Evolutionary conservation across 495 filamentous ascomycete species (phyloP).

Genomic region (Pyrenula massariospora): DNA sequence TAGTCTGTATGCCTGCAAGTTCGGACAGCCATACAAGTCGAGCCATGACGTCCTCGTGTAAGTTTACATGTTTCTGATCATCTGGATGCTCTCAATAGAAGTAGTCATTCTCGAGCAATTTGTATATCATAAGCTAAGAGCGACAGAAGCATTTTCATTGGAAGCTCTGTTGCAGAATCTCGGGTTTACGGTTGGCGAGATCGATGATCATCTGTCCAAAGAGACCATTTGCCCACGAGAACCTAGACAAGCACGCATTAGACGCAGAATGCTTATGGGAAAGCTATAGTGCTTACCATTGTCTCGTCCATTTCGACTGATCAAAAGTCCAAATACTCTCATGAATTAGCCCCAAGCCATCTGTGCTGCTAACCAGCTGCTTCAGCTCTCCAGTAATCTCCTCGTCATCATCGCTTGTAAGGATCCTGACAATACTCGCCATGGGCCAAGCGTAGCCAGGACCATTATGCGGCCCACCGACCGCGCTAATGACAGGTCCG

Average conservation of each 20-base stretch:
- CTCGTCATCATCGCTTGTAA: slow-evolving; percentile 39
- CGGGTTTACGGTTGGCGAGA: slow-evolving; percentile 34
- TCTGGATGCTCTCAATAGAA: too few species aligned
- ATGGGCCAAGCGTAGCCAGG: slow-evolving; percentile 50
- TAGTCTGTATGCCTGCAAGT: too few species aligned
- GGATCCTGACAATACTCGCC: slow-evolving; percentile 41
- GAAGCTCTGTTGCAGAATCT: slow-evolving; percentile 2
- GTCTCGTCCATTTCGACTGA: slow-evolving; percentile 40
- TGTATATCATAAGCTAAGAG: too few species aligned
- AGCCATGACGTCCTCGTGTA: too few species aligned
- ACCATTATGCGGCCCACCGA: slow-evolving; percentile 45
- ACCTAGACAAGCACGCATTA: slow-evolving; percentile 22
- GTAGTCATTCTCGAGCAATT: too few species aligned
- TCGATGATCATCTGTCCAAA: slow-evolving; percentile 57
- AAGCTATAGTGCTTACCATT: slow-evolving; percentile 32
- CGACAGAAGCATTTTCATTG: not conserved
- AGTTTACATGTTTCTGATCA: too few species aligned
- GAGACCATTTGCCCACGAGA: slow-evolving; percentile 58
- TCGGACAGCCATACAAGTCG: too few species aligned
- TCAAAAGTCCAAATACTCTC: slow-evolving; percentile 47
- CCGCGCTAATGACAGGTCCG: slow-evolving; percentile 37
- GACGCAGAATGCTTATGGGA: not conserved
- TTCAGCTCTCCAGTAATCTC: slow-evolving; percentile 36
- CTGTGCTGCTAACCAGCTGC: slow-evolving; percentile 38
- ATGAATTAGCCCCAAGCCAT: slow-evolving; percentile 47